Conservation (phyloP, 495 filamentous ascomycete species). For the Lophiotrema nucula region DNA sequence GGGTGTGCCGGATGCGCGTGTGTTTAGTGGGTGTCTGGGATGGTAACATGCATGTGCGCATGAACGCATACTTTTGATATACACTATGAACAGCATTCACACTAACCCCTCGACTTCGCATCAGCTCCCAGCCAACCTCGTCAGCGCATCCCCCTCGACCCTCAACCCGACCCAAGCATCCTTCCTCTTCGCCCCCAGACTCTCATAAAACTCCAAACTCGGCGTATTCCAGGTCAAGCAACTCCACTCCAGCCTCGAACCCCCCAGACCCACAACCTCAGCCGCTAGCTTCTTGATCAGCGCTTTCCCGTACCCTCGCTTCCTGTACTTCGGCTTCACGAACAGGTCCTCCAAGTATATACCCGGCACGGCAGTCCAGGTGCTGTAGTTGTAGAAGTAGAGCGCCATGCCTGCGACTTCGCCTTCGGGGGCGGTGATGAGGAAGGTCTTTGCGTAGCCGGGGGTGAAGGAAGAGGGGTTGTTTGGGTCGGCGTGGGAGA, state of each 20-base stretch:
- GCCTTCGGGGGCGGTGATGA: slow-evolving; percentile 37
- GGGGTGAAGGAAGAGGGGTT: slow-evolving; percentile 24
- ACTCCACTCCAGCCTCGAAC: slow-evolving; percentile 84
- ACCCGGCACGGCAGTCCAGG: slow-evolving; percentile 81
- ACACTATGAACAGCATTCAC: too few species aligned
- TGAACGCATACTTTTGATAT: too few species aligned
- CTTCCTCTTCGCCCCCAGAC: slow-evolving; percentile 77
- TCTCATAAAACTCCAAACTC: slow-evolving; percentile 81
- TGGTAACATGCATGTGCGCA: too few species aligned
- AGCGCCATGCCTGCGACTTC: slow-evolving; percentile 58
- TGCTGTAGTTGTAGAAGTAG: slow-evolving; percentile 74
- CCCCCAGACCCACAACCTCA: slow-evolving; percentile 68
- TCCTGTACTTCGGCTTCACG: slow-evolving; percentile 67
- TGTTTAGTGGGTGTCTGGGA: too few species aligned
- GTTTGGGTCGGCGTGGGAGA: slow-evolving; percentile 62
- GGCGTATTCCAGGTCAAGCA: slow-evolving; percentile 91
- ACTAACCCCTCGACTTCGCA: too few species aligned
- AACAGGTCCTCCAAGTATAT: slow-evolving; percentile 96
- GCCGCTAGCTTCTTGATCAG: slow-evolving; percentile 74
- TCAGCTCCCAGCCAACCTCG: slow-evolving; percentile 22
- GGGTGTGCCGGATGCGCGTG: too few species aligned
- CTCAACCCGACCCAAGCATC: slow-evolving; percentile 91
- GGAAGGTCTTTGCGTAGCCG: slow-evolving; percentile 46
- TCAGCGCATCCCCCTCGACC: slow-evolving; percentile 70
- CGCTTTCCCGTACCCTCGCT: slow-evolving; percentile 74